phyloP scores from a whole-genome alignment of 2,329 filamentous ascomycete genomes.

The Aspergillus fumigatiaffinis region DNA sequence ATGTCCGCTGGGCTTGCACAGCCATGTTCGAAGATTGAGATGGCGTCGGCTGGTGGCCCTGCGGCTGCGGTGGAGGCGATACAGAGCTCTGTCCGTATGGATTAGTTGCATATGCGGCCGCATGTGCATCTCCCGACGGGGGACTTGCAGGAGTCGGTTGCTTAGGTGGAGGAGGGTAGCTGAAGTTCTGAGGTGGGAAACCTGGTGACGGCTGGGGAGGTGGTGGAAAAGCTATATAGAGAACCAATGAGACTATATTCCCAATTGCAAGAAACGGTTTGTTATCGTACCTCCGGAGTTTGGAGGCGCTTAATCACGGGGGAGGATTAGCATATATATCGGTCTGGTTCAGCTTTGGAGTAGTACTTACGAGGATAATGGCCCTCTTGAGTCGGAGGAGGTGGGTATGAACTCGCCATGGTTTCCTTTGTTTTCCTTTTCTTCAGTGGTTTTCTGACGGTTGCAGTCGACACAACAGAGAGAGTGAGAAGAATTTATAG shows the following conservation, averaged over 20 bases:
- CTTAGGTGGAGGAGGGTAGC: constrained; percentile 22
- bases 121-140: constrained; percentile 13
- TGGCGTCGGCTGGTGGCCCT: constrained; percentile 8
- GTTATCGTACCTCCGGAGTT: constrained; percentile 8
- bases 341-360: not conserved
- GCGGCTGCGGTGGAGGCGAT: constrained; percentile 6
- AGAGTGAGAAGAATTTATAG: not conserved
- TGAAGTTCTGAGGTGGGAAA: constrained; percentile 20
- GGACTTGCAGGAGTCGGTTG: constrained; percentile 17
- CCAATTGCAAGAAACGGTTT: not conserved
- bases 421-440: constrained; percentile 5
- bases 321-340: not conserved
- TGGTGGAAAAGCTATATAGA: constrained; percentile 18
- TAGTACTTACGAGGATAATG: constrained; percentile 14
- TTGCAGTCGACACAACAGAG: not conserved
- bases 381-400: constrained; percentile 22
- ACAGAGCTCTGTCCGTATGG: not conserved
- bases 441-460: constrained; percentile 1
- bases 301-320: constrained; percentile 4
- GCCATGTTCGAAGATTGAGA: constrained; percentile 7
- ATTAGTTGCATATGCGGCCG: constrained; percentile 1
- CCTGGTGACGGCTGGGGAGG: constrained; percentile 19
- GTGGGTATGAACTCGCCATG: constrained; percentile 16
- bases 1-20: constrained; percentile 22
- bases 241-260: not conserved